phyloP scores from a whole-genome alignment of 352 stramenopile species.

The Globisporangium takayamanum region DNA sequence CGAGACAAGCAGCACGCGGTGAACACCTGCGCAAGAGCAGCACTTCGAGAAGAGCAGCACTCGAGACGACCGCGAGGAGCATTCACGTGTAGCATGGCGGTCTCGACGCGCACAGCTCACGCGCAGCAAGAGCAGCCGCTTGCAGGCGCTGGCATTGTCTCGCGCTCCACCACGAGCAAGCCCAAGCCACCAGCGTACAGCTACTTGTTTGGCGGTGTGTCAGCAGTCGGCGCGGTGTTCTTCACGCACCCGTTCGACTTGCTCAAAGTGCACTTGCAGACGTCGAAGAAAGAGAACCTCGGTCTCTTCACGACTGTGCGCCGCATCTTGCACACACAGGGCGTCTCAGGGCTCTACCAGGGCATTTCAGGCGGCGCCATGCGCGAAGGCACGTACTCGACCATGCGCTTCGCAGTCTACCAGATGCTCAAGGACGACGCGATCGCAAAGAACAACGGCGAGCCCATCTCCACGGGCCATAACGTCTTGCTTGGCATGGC shows the following conservation, averaged over 20 bases:
- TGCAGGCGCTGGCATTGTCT: not conserved
- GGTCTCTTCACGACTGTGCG: slow-evolving; percentile 39
- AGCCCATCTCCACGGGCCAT: slow-evolving; percentile 57
- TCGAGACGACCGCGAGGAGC: no score
- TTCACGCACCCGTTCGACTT: slow-evolving; percentile 85
- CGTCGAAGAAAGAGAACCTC: slow-evolving; percentile 68
- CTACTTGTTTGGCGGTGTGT: slow-evolving; percentile 71
- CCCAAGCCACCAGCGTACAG: slow-evolving; percentile 42
- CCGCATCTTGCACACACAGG: slow-evolving; percentile 57
- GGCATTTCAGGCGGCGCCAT: slow-evolving; percentile 74
- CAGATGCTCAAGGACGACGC: slow-evolving; percentile 79
- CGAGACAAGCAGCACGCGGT: not conserved
- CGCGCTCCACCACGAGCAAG: slow-evolving; percentile 1
- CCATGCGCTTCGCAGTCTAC: slow-evolving; percentile 79
- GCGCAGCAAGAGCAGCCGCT: not conserved
- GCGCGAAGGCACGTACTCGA: slow-evolving; percentile 81
- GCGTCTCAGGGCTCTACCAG: slow-evolving; percentile 66
- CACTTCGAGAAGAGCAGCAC: not conserved
- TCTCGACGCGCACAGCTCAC: not conserved
- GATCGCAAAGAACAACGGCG: slow-evolving; percentile 52
- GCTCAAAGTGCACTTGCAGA: slow-evolving; percentile 80
- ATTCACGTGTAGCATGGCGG: not conserved
- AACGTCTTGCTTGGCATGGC: slow-evolving; percentile 69
- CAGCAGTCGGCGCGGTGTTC: slow-evolving; percentile 75
- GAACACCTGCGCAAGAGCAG: no score